Percentiles rank a stretch among this genome's conserved stretches.
Conservation (phyloP, 306 rosid genomes). For the Luffa aegyptiaca region DNA sequence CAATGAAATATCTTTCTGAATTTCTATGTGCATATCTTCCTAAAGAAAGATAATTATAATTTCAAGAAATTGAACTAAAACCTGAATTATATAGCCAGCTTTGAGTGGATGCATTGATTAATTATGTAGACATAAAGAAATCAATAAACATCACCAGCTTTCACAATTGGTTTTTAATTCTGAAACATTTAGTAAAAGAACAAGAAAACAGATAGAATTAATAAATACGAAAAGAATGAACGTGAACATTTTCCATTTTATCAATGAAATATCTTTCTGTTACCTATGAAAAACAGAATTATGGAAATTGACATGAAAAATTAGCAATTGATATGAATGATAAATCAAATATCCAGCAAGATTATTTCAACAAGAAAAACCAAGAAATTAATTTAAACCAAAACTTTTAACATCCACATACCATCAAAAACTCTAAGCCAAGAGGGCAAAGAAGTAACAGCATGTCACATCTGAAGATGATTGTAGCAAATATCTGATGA, state of each 20-base stretch:
- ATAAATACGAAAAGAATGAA: neutral
- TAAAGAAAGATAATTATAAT: neutral
- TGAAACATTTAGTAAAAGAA: neutral
- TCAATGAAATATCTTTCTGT: neutral
- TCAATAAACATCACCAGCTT: neutral
- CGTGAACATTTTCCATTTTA: neutral
- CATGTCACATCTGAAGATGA: constrained; percentile 77
- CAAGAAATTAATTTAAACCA: constrained; percentile 2
- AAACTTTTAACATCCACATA: constrained; percentile 22
- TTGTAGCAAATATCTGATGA: constrained; percentile 78
- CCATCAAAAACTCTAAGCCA: constrained; percentile 75
- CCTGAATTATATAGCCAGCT: neutral
- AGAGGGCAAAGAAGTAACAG: constrained; percentile 74
- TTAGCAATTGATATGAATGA: neutral
- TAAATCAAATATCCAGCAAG: neutral
- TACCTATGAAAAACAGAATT: neutral
- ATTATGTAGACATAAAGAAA: neutral
- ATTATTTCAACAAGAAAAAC: neutral
- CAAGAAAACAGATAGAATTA: neutral
- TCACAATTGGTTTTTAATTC: neutral
- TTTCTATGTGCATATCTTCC: neutral
- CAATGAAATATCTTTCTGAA: neutral
- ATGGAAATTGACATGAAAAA: constrained; percentile 5
- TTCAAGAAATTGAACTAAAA: neutral
- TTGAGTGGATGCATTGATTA: neutral